A percentile compares a stretch with the other conserved stretches of the same genome.
Conservation (phyloP, 768 basidiomycete species). For the Dioszegia hungarica region DNA sequence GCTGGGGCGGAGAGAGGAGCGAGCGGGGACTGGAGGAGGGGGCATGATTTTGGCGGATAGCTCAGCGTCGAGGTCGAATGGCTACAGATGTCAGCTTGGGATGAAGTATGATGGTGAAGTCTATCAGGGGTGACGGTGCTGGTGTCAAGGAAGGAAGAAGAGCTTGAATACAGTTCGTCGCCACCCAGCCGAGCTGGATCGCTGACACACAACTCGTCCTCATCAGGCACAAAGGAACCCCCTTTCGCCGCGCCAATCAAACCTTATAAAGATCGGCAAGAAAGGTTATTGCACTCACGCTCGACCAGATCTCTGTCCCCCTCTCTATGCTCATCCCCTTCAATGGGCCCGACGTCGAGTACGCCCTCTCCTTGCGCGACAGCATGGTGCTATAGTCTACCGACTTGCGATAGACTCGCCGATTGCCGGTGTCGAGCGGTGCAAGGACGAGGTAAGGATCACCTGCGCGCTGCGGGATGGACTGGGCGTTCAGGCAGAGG, state of each 20-base stretch:
- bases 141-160: too few relatives aligned
- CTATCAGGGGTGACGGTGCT: too few relatives aligned
- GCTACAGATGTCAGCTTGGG: neutral
- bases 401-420: neutral
- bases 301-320: conserved; percentile 5
- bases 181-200: too few relatives aligned
- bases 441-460: neutral
- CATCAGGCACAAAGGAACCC: neutral
- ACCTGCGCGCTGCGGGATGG: neutral
- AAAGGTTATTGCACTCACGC: too few relatives aligned
- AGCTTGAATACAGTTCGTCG: too few relatives aligned
- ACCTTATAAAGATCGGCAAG: too few relatives aligned
- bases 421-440: neutral
- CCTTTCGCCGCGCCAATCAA: too few relatives aligned
- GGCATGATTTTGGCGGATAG: neutral
- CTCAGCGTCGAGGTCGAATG: neutral
- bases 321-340: neutral
- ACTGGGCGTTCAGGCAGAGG: neutral
- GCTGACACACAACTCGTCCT: neutral
- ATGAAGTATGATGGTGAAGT: too few relatives aligned
- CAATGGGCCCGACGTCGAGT: conserved; percentile 2
- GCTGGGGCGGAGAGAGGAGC: neutral
- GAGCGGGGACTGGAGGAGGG: conserved; percentile 3
- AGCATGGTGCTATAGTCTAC: conserved; percentile 1
- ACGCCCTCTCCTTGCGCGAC: neutral